Conservation (phyloP, 2,329 filamentous ascomycete species). For the Penicillium occitanis region DNA sequence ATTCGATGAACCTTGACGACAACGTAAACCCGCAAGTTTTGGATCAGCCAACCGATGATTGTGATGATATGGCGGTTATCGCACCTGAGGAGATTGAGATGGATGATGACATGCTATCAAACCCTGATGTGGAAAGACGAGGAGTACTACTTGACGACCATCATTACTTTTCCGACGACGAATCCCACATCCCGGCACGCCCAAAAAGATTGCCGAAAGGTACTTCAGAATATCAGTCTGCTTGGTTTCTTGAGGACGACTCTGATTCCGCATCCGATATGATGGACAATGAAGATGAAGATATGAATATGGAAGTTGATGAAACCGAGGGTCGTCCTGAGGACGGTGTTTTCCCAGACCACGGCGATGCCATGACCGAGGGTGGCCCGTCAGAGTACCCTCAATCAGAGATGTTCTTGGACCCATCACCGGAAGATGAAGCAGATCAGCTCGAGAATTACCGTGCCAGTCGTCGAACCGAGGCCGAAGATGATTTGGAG, state of each 20-base stretch:
- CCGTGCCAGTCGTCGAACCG: slow-evolving; percentile 71
- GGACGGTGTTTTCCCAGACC: slow-evolving; percentile 68
- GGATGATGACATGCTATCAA: slow-evolving; percentile 60
- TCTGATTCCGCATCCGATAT: slow-evolving; percentile 85
- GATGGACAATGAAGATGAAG: slow-evolving; percentile 68
- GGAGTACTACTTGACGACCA: slow-evolving; percentile 94
- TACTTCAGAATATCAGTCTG: slow-evolving; percentile 89
- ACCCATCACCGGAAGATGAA: slow-evolving; percentile 77
- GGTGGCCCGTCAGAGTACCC: slow-evolving; percentile 84
- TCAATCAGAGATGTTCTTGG: slow-evolving; percentile 87
- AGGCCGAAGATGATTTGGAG: slow-evolving; percentile 85
- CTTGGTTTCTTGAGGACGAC: slow-evolving; percentile 84
- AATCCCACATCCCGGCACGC: slow-evolving; percentile 57
- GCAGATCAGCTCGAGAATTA: slow-evolving; percentile 79
- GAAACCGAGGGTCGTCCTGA: slow-evolving; percentile 67
- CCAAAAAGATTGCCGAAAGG: slow-evolving; percentile 82
- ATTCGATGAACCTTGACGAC: slow-evolving; percentile 69
- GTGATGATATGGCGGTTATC: slow-evolving; percentile 77
- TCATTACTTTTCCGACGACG: slow-evolving; percentile 94
- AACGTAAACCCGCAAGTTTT: slow-evolving; percentile 54
- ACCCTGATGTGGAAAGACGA: slow-evolving; percentile 63
- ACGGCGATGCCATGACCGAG: slow-evolving; percentile 65
- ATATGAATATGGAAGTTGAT: slow-evolving; percentile 51
- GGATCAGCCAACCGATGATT: slow-evolving; percentile 72
- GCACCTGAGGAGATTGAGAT: slow-evolving; percentile 84